Conservation (phyloP, 306 rosid species). For the Vigna reflexopilosa region DNA sequence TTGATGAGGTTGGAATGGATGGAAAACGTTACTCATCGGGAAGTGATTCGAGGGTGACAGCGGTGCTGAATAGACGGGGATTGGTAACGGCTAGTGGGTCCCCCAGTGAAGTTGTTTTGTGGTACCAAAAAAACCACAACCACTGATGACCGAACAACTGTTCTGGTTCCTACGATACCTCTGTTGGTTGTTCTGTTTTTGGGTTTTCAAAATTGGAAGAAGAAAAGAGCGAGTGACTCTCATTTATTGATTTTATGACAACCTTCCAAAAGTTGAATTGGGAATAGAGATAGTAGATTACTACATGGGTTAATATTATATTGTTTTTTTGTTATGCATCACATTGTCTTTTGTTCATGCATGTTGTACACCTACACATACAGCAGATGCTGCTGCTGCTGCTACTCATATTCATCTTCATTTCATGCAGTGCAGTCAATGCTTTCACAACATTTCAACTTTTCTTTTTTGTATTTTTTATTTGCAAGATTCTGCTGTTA, state of each 20-base stretch:
- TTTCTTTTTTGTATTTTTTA: too few relatives aligned
- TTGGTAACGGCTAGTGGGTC: not conserved
- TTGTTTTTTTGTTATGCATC: not conserved
- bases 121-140: too few relatives aligned
- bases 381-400: too few relatives aligned
- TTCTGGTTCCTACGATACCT: too few relatives aligned
- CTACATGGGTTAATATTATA: not conserved
- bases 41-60: not conserved
- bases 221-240: not conserved
- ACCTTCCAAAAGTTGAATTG: constrained; percentile 4
- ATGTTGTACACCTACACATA: too few relatives aligned
- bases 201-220: not conserved
- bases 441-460: not conserved
- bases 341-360: not conserved
- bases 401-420: too few relatives aligned
- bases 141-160: too few relatives aligned
- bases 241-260: constrained; percentile 51
- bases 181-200: not conserved
- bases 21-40: not conserved
- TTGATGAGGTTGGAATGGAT: not conserved
- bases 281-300: not conserved
- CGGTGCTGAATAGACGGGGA: not conserved
- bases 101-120: not conserved
- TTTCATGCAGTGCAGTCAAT: not conserved
- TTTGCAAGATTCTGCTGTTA: too few relatives aligned